Base-by-base conservation (phyloP, 192 early-diverging fungal species). In the Backusella parvicylindrica region DNA sequence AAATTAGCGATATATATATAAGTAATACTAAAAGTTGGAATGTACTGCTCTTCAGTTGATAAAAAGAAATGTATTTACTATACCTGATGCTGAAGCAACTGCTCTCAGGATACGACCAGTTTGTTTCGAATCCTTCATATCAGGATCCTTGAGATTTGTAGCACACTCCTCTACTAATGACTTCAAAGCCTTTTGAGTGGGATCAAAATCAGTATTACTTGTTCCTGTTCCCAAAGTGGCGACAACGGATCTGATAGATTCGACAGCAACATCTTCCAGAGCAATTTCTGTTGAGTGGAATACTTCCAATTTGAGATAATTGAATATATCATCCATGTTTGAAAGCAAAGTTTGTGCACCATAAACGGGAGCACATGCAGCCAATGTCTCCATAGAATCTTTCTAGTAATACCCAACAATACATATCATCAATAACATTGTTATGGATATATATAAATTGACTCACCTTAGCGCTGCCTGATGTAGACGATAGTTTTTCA, bases 321-420 rank as follows among this genome's bases (percentile, higher is more conserved):
- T 91, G 79, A 95, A 93, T 31, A 99, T 78, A 21, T 88, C 83
- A 64, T 93, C 88, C 31, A 95, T 75, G 70, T 93, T 85, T 2
- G 89, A 89, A 13, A 85, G 73, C 21, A 97, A 84, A 2, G 89
- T 86, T 1, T 85, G 84, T 3, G 90, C 82, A 33, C 90, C 92
- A 78, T 96, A 99, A 0, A 91, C 91, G 9, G 86, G 90, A 1
- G 92, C 87, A 67, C 95, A 92, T 0, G 90, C 90, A 6, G 92
- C 83, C 28, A 99, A 80, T 0, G 96, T 92, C 70, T 98, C 97
- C 84, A 98, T 90, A 0, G 97, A 92, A 83, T 99, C 97, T 78
- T 90, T 86, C 90, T 94, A 40, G 36, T 43, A 41, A 16, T 35
- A 30, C 1, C 1, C 26, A 60, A 60, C 9, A 47, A 41, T 64